Conservation (phyloP, 441 rosid species). For the Rhodomyrtus psidioides region DNA sequence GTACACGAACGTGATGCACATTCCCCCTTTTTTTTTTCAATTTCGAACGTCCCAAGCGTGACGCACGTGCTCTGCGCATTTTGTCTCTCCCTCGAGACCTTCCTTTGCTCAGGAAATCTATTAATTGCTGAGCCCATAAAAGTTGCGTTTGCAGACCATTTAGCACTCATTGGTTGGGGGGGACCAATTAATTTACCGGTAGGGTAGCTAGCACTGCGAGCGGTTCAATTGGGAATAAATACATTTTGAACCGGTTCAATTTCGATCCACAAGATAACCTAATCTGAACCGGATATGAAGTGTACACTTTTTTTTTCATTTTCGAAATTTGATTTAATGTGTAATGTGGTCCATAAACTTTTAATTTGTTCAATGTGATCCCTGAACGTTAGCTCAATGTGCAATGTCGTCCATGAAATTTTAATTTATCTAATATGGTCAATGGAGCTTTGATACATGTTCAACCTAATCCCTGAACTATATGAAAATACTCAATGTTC, state of each 20-base stretch:
- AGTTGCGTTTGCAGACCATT: neutral
- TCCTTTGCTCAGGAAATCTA: no score
- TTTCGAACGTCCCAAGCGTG: neutral
- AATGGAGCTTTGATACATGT: no score
- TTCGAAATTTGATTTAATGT: no score
- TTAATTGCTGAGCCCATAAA: neutral
- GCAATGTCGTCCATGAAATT: no score
- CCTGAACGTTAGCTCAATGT: accelerated
- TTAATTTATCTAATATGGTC: no score
- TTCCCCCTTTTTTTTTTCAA: no score
- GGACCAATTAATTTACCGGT: neutral
- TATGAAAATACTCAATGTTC: no score
- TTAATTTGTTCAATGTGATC: no score
- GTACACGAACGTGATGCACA: neutral
- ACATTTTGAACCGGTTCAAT: neutral
- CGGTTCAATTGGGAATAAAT: neutral
- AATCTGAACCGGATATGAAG: neutral
- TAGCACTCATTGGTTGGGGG: neutral
- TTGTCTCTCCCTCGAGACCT: neutral
- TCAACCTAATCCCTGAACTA: no score
- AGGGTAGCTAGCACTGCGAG: neutral
- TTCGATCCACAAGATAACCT: neutral
- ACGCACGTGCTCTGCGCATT: neutral
- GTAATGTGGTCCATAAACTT: no score
- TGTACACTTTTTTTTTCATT: neutral